These are phyloP conservation scores for Hanseniaspora singularis DNA, from an alignment of 805 yeast species.

Conservation along the genomic window DNA sequence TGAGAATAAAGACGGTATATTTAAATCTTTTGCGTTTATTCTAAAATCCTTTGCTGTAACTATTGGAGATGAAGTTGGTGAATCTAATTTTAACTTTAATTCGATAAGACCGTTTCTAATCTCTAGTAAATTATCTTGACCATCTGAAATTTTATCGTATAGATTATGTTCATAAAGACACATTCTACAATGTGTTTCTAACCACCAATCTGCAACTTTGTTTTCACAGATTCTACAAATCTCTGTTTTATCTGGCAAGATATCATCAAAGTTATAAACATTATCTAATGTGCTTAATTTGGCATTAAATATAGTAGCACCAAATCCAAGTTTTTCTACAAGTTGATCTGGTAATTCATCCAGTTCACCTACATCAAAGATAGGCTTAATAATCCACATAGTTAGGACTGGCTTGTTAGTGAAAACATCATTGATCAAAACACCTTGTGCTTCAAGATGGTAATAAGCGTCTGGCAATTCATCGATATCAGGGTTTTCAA, in stretches of 20 bases:
- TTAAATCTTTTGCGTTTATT: not conserved
- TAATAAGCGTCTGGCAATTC: not conserved
- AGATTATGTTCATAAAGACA: slow-evolving; percentile 78
- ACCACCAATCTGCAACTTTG: slow-evolving; percentile 89
- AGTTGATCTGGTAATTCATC: slow-evolving; percentile 60
- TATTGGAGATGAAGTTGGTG: not conserved
- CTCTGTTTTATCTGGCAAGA: slow-evolving; percentile 72
- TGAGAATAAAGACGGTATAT: slow-evolving; percentile 2
- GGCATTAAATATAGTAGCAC: slow-evolving; percentile 69
- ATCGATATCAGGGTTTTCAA: too few relatives aligned
- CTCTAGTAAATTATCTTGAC: slow-evolving; percentile 34
- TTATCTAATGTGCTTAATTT: slow-evolving; percentile 57
- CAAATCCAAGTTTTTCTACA: slow-evolving; percentile 74
- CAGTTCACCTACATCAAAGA: slow-evolving; percentile 46
- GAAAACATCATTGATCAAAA: slow-evolving; percentile 53
- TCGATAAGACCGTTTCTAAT: slow-evolving; percentile 52
- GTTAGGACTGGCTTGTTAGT: slow-evolving; percentile 60
- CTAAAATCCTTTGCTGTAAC: not conserved
- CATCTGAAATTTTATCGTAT: slow-evolving; percentile 68
- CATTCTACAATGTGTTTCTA: slow-evolving; percentile 78
- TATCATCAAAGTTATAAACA: slow-evolving; percentile 46
- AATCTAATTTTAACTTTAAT: slow-evolving; percentile 11
- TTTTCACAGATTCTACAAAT: slow-evolving; percentile 88
- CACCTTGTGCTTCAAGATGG: slow-evolving; percentile 89
- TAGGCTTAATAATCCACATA: slow-evolving; percentile 87